Percentiles rank a stretch among this genome's conserved stretches.
Conservation (phyloP, 306 rosid species). For the Echinosophora koreensis region DNA sequence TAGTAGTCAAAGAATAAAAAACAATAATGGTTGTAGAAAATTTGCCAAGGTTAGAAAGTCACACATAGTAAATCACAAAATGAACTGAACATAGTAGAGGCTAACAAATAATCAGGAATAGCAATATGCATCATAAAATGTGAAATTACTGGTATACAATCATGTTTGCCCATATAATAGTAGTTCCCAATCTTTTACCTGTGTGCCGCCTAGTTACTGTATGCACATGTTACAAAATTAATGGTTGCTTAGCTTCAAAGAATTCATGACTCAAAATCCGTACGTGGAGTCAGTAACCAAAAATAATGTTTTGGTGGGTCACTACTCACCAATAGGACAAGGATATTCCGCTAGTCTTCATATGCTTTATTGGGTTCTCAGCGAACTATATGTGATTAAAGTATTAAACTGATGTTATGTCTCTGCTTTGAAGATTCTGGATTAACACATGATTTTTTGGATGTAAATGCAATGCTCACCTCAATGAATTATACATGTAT, state of each 20-base stretch:
- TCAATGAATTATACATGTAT: not conserved
- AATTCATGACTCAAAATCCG: slow-evolving; percentile 20
- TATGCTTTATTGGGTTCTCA: slow-evolving; percentile 13
- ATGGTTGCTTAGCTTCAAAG: slow-evolving; percentile 25
- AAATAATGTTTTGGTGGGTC: slow-evolving; percentile 36
- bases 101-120: not conserved
- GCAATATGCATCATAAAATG: not conserved
- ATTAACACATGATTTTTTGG: slow-evolving; percentile 35
- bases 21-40: not conserved
- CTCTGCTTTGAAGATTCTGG: slow-evolving; percentile 33
- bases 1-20: not conserved
- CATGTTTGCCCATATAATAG: not conserved
- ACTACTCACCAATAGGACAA: not conserved
- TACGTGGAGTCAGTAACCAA: not conserved
- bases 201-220: not conserved
- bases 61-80: too few species aligned
- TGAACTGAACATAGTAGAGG: not conserved
- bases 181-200: not conserved
- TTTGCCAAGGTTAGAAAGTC: not conserved
- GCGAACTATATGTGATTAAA: not conserved
- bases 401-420: not conserved
- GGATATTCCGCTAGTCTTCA: slow-evolving; percentile 34
- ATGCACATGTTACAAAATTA: not conserved
- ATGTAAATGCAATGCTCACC: slow-evolving; percentile 15
- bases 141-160: not conserved